Evolutionary conservation across 768 basidiomycete genomes (phyloP).

Genomic region (Wakefieldia striispora): DNA sequence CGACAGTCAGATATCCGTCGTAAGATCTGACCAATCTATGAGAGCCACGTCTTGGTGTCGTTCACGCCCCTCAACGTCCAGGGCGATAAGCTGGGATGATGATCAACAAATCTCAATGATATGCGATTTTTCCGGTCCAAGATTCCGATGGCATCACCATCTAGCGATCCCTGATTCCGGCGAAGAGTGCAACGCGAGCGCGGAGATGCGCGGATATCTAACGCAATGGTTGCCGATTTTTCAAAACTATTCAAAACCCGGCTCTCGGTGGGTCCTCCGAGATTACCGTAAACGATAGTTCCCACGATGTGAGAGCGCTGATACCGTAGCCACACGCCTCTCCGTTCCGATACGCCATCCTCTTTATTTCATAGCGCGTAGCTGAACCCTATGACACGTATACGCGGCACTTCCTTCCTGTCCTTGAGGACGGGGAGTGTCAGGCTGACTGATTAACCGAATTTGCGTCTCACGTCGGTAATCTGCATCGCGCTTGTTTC

Average conservation of each 20-base stretch:
- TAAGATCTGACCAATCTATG: neutral
- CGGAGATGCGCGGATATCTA: too few species aligned
- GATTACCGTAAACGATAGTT: neutral
- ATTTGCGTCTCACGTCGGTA: slow-evolving; percentile 1
- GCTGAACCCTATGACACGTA: slow-evolving; percentile 17
- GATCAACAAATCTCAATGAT: neutral
- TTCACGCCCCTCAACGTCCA: neutral
- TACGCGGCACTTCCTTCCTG: neutral
- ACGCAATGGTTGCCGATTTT: too few species aligned
- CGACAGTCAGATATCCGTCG: neutral
- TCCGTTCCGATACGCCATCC: neutral
- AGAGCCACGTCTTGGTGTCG: too few species aligned
- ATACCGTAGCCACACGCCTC: neutral
- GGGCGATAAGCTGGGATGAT: neutral
- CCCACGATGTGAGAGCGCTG: neutral
- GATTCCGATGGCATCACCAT: slow-evolving; percentile 7
- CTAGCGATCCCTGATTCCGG: slow-evolving; percentile 8
- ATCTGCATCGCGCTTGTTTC: slow-evolving; percentile 1
- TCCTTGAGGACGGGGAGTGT: neutral
- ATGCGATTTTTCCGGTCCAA: neutral
- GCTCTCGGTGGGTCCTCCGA: neutral
- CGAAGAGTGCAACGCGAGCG: too few species aligned
- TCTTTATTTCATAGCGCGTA: slow-evolving; percentile 6
- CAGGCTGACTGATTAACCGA: slow-evolving; percentile 2
- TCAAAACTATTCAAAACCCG: neutral